These are phyloP conservation scores for Komagataella kurtzmanii DNA, from an alignment of 805 yeast genomes.

Conservation along the genomic window DNA sequence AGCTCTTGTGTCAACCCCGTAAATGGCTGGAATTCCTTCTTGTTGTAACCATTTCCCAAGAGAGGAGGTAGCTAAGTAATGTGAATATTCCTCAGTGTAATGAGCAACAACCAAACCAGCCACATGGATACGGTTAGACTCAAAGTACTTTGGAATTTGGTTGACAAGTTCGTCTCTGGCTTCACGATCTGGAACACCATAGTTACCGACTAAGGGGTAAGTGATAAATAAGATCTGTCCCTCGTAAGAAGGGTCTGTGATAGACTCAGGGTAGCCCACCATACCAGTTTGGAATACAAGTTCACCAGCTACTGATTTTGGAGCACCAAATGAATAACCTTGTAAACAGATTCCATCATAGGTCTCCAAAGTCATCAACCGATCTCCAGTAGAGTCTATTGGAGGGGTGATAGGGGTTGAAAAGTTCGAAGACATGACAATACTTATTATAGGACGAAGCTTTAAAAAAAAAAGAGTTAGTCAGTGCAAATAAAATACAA, in stretches of 20 bases:
- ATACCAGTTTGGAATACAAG: conserved; percentile 98
- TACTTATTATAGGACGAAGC: no score
- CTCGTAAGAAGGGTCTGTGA: conserved; percentile 96
- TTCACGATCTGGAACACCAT: conserved; percentile 93
- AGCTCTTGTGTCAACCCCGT: conserved; percentile 95
- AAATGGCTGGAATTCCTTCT: conserved; percentile 88
- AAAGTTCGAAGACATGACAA: conserved; percentile 28
- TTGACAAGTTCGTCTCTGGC: conserved; percentile 62
- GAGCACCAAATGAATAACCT: conserved; percentile 97
- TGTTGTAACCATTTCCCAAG: conserved; percentile 88
- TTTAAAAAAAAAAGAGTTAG: neutral
- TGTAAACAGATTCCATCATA: conserved; percentile 77
- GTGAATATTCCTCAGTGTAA: conserved; percentile 93
- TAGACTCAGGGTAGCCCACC: conserved; percentile 98
- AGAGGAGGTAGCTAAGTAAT: conserved; percentile 83
- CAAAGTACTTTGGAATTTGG: conserved; percentile 81
- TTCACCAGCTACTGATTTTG: conserved; percentile 84
- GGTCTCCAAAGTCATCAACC: conserved; percentile 77
- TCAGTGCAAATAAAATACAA: neutral
- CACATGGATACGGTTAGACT: conserved; percentile 82
- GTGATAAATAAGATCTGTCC: conserved; percentile 97
- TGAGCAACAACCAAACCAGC: conserved; percentile 96
- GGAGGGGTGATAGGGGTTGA: conserved; percentile 87
- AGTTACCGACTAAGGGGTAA: conserved; percentile 93
- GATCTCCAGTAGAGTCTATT: conserved; percentile 70